Conservation (phyloP, 768 basidiomycete genomes). For the Trichaptum fuscoviolaceum region DNA sequence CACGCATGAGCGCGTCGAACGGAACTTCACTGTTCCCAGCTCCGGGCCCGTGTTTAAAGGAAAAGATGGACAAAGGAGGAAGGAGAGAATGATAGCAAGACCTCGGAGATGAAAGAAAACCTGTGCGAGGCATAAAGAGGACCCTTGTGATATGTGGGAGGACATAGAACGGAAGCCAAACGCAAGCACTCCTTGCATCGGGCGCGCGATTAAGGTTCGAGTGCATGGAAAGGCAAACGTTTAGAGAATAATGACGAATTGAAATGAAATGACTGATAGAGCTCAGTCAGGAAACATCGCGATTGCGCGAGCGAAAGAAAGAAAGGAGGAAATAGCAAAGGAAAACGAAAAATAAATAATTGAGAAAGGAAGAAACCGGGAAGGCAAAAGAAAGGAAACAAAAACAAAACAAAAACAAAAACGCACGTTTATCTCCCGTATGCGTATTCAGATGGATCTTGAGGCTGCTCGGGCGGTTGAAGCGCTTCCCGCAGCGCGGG, state of each 20-base stretch:
- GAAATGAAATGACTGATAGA: neutral
- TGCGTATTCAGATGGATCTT: slow-evolving; percentile 64
- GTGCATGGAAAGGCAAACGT: too few species aligned
- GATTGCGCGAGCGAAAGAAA: too few species aligned
- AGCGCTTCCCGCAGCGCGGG: slow-evolving; percentile 52
- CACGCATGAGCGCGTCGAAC: too few species aligned
- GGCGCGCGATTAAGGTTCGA: too few species aligned
- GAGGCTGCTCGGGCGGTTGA: slow-evolving; percentile 65
- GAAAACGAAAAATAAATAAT: slow-evolving; percentile 6
- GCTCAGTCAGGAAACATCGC: neutral
- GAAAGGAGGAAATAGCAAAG: too few species aligned
- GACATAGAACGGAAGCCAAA: neutral
- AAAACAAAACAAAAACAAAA: neutral
- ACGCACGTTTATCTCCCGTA: slow-evolving; percentile 63
- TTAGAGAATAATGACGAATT: neutral
- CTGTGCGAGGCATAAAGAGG: neutral
- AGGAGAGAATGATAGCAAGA: neutral
- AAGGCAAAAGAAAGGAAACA: slow-evolving; percentile 9
- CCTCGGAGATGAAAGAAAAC: neutral
- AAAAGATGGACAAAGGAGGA: too few species aligned
- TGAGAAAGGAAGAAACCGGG: slow-evolving; percentile 2
- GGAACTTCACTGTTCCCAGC: too few species aligned
- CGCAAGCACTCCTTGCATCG: too few species aligned
- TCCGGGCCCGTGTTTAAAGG: too few species aligned
- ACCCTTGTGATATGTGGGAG: neutral